phyloP scores from a whole-genome alignment of 257 asterid species.

The Sherardia arvensis region DNA sequence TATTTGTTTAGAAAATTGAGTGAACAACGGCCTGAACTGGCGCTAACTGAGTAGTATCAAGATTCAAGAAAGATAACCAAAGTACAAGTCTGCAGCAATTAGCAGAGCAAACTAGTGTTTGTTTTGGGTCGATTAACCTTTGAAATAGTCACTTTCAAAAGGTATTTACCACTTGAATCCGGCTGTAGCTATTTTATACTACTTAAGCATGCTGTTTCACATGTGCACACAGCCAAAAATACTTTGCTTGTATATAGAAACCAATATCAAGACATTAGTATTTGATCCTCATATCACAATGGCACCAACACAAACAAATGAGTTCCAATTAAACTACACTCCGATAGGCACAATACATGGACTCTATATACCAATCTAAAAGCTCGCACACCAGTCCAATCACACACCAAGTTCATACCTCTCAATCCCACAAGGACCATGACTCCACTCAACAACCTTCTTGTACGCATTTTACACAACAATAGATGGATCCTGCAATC shows the following conservation, averaged over 20 bases:
- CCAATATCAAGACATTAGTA: neutral
- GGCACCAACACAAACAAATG: neutral
- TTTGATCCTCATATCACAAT: conserved; percentile 2
- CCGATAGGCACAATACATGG: neutral
- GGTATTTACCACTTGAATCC: too few species aligned
- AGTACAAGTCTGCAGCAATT: too few species aligned
- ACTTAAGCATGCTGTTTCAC: neutral
- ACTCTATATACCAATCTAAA: conserved; percentile 1
- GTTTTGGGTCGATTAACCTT: too few species aligned
- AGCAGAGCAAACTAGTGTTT: too few species aligned
- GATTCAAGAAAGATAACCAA: too few species aligned
- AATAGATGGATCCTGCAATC: conserved; percentile 30
- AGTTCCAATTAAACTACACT: conserved; percentile 3
- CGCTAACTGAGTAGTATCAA: too few species aligned
- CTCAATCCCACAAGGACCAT: conserved; percentile 7
- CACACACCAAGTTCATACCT: conserved; percentile 3
- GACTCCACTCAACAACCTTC: conserved; percentile 13
- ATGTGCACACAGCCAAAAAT: neutral
- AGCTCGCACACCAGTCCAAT: conserved; percentile 10
- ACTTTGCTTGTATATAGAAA: neutral
- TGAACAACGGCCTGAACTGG: too few species aligned
- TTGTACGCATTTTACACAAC: conserved; percentile 12
- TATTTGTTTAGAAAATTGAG: too few species aligned
- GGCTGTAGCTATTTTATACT: too few species aligned
- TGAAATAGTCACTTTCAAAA: too few species aligned